Base-by-base conservation (phyloP, 2,329 filamentous ascomycete genomes). In the Macrophomina pseudophaseolina region DNA sequence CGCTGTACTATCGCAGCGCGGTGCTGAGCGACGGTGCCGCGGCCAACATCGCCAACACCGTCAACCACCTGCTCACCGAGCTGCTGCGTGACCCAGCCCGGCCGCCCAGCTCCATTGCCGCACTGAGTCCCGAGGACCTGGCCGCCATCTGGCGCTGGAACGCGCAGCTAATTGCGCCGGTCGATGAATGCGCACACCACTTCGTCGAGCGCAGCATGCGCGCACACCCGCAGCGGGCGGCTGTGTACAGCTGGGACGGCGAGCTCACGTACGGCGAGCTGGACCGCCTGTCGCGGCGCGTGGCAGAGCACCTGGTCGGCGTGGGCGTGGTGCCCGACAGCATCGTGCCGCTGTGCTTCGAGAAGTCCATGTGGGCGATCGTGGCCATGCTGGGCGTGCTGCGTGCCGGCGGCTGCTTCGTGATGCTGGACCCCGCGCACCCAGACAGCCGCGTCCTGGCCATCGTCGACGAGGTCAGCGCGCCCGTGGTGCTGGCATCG, bases 381-480 rank as follows among this genome's bases (percentile, higher is more conserved):
- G 72, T 80, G 18, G 75, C 76, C 1, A 75, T 78, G 72, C 71
- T 80, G 7, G 75, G 74, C 3, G 73, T 79, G 5, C 73, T 80
- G 53, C 79, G 79, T 64, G 76, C 77, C 18, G 78, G 44, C 18
- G n/a, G 38, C 35, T 46, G 33, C 8, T 67, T 42, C 42, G 48
- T 67, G 44, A 3, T n/a, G 2, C n/a, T 67, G 18, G 51, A 63
- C 14, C 42, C 62, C 12, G 30, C 49, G 6, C 46, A 48, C 18
- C 51, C 62, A 16, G 12, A 7, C 12, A 8, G n/a, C 5, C 65
- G 33, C 7, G n/a, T 44, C 4, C 33, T 54, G 56, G 46, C 52
- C 5, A 64, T 59, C 23, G 18, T 64, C 28, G 32, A 28, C 32
- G 42, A 67, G 23, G 28, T 30, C 9, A 44, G 23, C 18, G 56